phyloP scores from a whole-genome alignment of 768 basidiomycete species.

The Lactifluus piperatus region DNA sequence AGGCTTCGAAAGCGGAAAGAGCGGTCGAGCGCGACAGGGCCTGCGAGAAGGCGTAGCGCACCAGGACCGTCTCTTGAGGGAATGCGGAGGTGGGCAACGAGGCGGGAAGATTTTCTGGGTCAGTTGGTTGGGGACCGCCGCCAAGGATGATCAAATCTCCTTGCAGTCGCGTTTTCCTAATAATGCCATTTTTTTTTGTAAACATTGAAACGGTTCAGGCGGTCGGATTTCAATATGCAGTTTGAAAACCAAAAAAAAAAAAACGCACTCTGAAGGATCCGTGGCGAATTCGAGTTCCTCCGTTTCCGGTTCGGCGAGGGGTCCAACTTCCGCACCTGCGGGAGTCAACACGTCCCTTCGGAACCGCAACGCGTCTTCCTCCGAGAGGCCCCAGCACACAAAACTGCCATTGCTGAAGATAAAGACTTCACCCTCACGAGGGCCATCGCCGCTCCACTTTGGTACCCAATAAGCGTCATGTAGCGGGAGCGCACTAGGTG shows the following conservation, averaged over 20 bases:
- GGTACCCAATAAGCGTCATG: conserved; percentile 81
- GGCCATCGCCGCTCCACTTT: conserved; percentile 43
- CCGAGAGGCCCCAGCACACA: conserved; percentile 83
- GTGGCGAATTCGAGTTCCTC: conserved; percentile 91
- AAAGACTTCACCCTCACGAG: conserved; percentile 69
- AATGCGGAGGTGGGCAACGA: conserved; percentile 43
- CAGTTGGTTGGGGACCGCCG: conserved; percentile 49
- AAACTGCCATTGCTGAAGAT: conserved; percentile 83
- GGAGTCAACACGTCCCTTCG: conserved; percentile 49
- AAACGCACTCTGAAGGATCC: conserved; percentile 71
- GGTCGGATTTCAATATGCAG: neutral
- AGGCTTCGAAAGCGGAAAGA: conserved; percentile 77
- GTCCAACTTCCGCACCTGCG: conserved; percentile 51
- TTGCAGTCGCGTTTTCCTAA: conserved; percentile 76
- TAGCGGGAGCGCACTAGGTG: conserved; percentile 45
- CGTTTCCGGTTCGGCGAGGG: conserved; percentile 63
- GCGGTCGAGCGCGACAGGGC: conserved; percentile 85
- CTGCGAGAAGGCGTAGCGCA: conserved; percentile 87
- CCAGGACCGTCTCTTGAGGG: conserved; percentile 65
- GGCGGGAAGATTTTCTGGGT: conserved; percentile 36
- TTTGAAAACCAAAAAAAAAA: neutral
- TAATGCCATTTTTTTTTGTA: too few relatives aligned
- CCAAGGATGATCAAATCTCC: conserved; percentile 91
- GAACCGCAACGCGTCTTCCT: conserved; percentile 65
- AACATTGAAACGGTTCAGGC: neutral